phyloP scores from a whole-genome alignment of 805 yeast species.

The Kregervanrija fluxuum region DNA sequence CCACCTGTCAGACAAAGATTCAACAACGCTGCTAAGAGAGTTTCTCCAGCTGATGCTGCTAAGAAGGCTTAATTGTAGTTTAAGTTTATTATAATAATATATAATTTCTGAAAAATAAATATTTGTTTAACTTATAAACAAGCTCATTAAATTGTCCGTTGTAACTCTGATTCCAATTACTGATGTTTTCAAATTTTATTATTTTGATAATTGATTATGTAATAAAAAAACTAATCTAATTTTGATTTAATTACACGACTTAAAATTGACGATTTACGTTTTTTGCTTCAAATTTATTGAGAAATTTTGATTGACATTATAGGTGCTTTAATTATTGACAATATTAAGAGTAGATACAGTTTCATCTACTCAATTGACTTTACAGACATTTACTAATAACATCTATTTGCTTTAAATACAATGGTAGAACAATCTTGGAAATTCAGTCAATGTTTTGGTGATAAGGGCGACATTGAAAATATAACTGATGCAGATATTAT shows the following conservation, averaged over 20 bases:
- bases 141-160: too few relatives aligned
- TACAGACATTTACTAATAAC: not conserved
- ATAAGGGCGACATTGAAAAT: constrained; percentile 92
- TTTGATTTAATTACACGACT: too few relatives aligned
- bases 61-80: constrained; percentile 61
- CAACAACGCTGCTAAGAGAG: constrained; percentile 84
- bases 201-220: too few relatives aligned
- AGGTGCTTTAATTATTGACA: too few relatives aligned
- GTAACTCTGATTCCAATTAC: too few relatives aligned
- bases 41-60: constrained; percentile 96
- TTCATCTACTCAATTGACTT: too few relatives aligned
- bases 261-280: too few relatives aligned
- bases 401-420: not conserved
- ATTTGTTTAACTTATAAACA: constrained; percentile 1
- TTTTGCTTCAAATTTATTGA: too few relatives aligned
- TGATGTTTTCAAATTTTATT: too few relatives aligned
- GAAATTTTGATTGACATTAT: too few relatives aligned
- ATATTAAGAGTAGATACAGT: too few relatives aligned
- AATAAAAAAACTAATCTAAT: too few relatives aligned
- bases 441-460: constrained; percentile 97
- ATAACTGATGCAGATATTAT: constrained; percentile 97
- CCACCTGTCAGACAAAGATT: constrained; percentile 99
- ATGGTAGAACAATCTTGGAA: constrained; percentile 50
- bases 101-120: not conserved
- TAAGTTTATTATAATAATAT: not conserved